These are phyloP conservation scores for Urochloa ruziziensis DNA, from an alignment of 176 grass and related monocot genomes.

Conservation along the genomic window DNA sequence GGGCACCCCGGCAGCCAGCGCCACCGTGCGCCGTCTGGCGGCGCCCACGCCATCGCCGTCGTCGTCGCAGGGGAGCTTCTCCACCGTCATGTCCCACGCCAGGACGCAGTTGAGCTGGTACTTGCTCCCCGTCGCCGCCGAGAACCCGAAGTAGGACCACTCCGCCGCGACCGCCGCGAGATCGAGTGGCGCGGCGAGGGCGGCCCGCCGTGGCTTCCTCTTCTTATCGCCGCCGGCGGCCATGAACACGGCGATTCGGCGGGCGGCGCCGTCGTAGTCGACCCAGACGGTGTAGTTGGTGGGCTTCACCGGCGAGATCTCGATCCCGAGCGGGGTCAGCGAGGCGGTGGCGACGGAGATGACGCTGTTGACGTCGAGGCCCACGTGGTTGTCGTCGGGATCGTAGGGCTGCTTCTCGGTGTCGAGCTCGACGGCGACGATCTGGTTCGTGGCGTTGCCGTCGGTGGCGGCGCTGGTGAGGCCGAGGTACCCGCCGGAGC, in stretches of 20 bases:
- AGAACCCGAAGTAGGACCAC: conserved; percentile 74
- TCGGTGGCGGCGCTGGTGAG: conserved; percentile 61
- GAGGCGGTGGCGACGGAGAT: conserved; percentile 39
- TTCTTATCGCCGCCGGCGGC: neutral
- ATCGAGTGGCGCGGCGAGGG: conserved; percentile 56
- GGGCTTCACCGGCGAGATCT: conserved; percentile 41
- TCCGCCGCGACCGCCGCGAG: conserved; percentile 31
- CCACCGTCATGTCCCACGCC: conserved; percentile 80
- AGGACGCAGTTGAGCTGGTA: conserved; percentile 97
- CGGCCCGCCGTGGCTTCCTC: conserved; percentile 21
- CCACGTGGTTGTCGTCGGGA: conserved; percentile 81
- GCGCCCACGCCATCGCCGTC: neutral
- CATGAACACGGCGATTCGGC: conserved; percentile 56
- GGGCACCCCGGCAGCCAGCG: conserved; percentile 42
- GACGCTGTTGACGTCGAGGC: conserved; percentile 80
- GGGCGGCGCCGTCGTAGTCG: conserved; percentile 64
- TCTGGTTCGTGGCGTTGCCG: conserved; percentile 45
- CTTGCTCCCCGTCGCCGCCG: conserved; percentile 55
- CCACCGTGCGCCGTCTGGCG: neutral
- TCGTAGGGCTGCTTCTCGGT: conserved; percentile 71
- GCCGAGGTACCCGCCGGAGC: conserved; percentile 57
- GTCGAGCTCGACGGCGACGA: conserved; percentile 91
- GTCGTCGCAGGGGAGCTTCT: conserved; percentile 40
- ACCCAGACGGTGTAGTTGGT: conserved; percentile 77
- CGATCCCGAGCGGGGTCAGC: conserved; percentile 45